Conservation (phyloP, 805 yeast genomes). For the Lachancea waltii region DNA sequence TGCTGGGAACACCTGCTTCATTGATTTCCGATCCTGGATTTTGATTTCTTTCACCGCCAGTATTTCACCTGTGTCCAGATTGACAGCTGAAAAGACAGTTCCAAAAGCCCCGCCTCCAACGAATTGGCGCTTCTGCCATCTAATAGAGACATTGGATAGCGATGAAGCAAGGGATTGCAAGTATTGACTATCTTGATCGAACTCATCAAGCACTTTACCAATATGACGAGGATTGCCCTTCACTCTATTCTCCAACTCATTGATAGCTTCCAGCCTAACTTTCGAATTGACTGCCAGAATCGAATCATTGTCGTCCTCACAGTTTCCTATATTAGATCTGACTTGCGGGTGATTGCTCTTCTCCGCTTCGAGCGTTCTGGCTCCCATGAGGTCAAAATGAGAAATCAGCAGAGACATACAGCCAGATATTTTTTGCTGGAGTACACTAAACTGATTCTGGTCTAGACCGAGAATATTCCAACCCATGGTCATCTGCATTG, state of each 20-base stretch:
- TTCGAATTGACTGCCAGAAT: constrained; percentile 53
- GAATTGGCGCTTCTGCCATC: constrained; percentile 95
- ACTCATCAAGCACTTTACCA: constrained; percentile 85
- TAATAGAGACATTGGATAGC: constrained; percentile 79
- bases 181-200: constrained; percentile 81
- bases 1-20: constrained; percentile 76
- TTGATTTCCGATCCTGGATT: constrained; percentile 80
- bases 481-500: constrained; percentile 90
- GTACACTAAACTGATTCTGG: constrained; percentile 63
- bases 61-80: constrained; percentile 89
- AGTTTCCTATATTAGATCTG: constrained; percentile 30
- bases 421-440: constrained; percentile 82
- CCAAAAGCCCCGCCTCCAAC: constrained; percentile 97
- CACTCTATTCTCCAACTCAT: constrained; percentile 49
- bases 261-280: constrained; percentile 60
- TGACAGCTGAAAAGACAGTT: constrained; percentile 83
- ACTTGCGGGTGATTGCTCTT: constrained; percentile 34
- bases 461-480: constrained; percentile 77
- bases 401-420: constrained; percentile 91
- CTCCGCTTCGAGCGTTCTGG: constrained; percentile 65
- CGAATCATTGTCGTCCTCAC: constrained; percentile 47
- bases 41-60: constrained; percentile 96
- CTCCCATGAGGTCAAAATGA: constrained; percentile 98
- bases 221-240: constrained; percentile 45
- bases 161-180: constrained; percentile 82